Evolutionary conservation across 2,329 filamentous ascomycete genomes (phyloP), one percentile per base, ranked within the genome.

Genomic region (Geosmithia flava): DNA sequence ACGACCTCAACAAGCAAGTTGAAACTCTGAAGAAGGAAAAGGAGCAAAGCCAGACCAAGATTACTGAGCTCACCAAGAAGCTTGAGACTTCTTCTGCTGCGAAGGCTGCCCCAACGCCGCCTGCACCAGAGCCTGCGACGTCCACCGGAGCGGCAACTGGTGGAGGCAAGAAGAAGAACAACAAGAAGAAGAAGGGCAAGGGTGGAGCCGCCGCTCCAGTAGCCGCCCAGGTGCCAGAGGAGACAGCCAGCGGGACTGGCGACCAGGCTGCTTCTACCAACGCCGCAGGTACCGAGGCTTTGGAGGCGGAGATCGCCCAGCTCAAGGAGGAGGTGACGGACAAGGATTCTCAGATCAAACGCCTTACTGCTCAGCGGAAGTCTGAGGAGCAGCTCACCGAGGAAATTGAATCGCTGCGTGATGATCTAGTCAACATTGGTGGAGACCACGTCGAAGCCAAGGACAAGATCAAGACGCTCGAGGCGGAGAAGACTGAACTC

Each of bases 171-270:
- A 70, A 71, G 51, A 77, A 74, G 50, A 91, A 89, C 67, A 94
- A 87, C 65, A 90, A 87, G 64, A 94, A 89, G 62, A 95, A 91
- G 71, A 95, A 94, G 75, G 85, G 83, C 66, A 91, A 90, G 70
- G 80, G 78, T 17, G 77, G 74, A 30, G 79, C 76, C 53, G 64
- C 70, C 8, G 63, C 67, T n/a, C 45, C 58, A 6, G 52, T 56
- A 20, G 49, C 56, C 1, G 51, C 56, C 3, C 53, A 56, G 27
- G 55, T 63, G 11, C 53, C 59, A 7, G 62, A 68, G 19, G 69
- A 72, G 48, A 55, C 66, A 5, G 60, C 66, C 4, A 51, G 60
- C 3, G 65, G 69, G 16, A 57, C 62, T 1, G 59, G 63, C 2
- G 68, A 72, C 27, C 57, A 61, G 3, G 54, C 57, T 7, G 53